Evolutionary conservation across 208 protist species (phyloP), one percentile per base, ranked within the genome.

Genomic region (Leishmania major): DNA sequence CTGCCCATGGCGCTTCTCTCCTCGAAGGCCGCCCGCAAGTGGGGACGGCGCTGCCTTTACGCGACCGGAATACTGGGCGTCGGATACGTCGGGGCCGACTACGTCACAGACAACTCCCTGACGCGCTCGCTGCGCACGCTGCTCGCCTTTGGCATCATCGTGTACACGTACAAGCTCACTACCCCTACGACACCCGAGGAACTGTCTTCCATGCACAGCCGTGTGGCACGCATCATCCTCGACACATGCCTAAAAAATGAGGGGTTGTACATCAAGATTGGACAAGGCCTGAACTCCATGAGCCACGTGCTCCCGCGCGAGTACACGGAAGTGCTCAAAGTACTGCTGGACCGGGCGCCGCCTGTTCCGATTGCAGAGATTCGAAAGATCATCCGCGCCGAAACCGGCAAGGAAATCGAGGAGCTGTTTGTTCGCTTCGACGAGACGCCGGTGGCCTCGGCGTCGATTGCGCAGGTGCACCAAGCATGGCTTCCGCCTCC

Each of bases 391-490:
- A 91, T 98, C 49, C n/a, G 82, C 37, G 79, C 90, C 19, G 92
- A 97, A 35, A 94, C 94, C 3, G 93, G 92, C 15, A 78, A 80
- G 51, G 57, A 69, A 8, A 73, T 95, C 22, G 87, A 93, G 19
- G 90, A 97, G 43, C 31, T 98, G 10, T 99, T 99, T 84, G 75
- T 82, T 25, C 76, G 89, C 45, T 98, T 99, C 79, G 92, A 99
- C 53, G 81, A 87, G 31, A 75, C 77, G n/a, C 97, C 98, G 17
- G 90, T 99, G 25, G 97, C 97, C 8, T 95, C 97, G 19, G 98
- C 98, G 0, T 99, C 97, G 31, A 93, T 99, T 51, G 98, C 98
- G 43, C 98, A 99, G 88, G 97, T 99, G 35, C 95, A 98, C 81
- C 85, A 86, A 7, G 95, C 94, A 40, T 82, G 87, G 83, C 71